These are phyloP conservation scores for Mycena galericulata DNA, from an alignment of 768 basidiomycete species.

Conservation along the genomic window DNA sequence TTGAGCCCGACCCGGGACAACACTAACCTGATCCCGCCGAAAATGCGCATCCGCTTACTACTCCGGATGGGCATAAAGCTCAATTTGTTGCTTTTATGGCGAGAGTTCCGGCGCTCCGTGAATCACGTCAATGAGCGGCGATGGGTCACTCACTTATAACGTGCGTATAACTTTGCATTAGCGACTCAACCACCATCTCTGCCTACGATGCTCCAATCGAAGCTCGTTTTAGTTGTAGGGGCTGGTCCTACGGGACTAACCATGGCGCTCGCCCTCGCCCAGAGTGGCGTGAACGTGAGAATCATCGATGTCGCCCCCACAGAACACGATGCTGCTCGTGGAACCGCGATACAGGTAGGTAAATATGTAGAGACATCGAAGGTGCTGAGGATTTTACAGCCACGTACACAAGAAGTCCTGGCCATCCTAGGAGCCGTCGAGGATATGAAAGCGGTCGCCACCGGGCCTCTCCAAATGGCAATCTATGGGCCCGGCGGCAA, in stretches of 20 bases:
- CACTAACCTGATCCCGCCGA: too few relatives aligned
- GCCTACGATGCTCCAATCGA: too few relatives aligned
- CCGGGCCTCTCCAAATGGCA: constrained; percentile 17
- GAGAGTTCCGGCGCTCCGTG: too few relatives aligned
- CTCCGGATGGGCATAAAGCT: too few relatives aligned
- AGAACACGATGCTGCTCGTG: constrained; percentile 34
- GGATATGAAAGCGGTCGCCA: constrained; percentile 32
- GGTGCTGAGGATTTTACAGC: constrained; percentile 9
- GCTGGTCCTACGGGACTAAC: constrained; percentile 45
- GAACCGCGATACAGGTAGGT: constrained; percentile 29
- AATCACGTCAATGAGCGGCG: too few relatives aligned
- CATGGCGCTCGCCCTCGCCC: constrained; percentile 39
- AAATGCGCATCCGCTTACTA: too few relatives aligned
- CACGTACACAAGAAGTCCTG: constrained; percentile 45
- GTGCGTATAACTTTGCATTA: too few relatives aligned
- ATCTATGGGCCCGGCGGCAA: constrained; percentile 23
- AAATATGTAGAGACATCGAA: too few relatives aligned
- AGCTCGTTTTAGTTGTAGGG: constrained; percentile 37
- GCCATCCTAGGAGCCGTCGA: constrained; percentile 40
- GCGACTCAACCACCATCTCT: too few relatives aligned
- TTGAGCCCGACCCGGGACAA: too few relatives aligned
- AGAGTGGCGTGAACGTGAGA: constrained; percentile 39
- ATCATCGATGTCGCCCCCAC: constrained; percentile 36
- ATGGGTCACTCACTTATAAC: too few relatives aligned
- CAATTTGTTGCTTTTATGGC: too few relatives aligned